Evolutionary conservation across 1,284 basidiomycete species (phyloP).

Genomic region (Porogramme epimiltina): DNA sequence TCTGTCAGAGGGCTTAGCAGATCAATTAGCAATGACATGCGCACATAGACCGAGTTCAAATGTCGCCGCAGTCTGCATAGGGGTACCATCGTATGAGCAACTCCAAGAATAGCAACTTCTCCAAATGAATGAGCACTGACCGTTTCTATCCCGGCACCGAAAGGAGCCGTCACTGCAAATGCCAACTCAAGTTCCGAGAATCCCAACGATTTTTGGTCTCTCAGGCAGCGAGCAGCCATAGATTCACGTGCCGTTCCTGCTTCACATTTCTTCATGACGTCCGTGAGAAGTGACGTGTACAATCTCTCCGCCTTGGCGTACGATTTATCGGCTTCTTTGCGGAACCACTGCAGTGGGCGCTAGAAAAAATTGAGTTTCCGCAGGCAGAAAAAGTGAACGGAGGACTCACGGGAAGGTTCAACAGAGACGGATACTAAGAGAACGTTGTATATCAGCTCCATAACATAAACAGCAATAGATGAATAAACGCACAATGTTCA

Average conservation of each 20-base stretch:
- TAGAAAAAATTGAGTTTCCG: background rate
- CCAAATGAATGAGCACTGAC: conserved; percentile 4
- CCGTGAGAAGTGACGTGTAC: conserved; percentile 11
- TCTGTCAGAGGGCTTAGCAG: too few species aligned
- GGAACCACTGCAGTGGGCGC: conserved; percentile 24
- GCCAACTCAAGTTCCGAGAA: conserved; percentile 18
- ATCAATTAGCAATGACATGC: background rate
- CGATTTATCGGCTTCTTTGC: conserved; percentile 10
- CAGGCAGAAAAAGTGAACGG: background rate
- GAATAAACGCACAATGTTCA: too few species aligned
- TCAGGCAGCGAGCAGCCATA: conserved; percentile 16
- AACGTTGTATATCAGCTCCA: background rate
- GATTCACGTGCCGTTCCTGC: conserved; percentile 15
- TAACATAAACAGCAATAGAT: too few species aligned
- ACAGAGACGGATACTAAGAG: background rate
- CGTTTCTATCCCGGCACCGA: conserved; percentile 24
- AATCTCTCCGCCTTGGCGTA: conserved; percentile 3
- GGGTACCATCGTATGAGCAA: too few species aligned
- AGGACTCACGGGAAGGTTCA: background rate
- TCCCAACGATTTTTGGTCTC: conserved; percentile 3
- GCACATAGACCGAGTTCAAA: background rate
- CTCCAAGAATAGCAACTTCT: too few species aligned
- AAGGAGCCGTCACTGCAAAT: conserved; percentile 20
- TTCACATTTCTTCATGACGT: conserved; percentile 12
- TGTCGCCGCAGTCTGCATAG: background rate